Evolutionary conservation across 208 protist genomes (phyloP), one percentile per base, ranked within the genome.

Genomic region (Tetramitus jugosus): DNA sequence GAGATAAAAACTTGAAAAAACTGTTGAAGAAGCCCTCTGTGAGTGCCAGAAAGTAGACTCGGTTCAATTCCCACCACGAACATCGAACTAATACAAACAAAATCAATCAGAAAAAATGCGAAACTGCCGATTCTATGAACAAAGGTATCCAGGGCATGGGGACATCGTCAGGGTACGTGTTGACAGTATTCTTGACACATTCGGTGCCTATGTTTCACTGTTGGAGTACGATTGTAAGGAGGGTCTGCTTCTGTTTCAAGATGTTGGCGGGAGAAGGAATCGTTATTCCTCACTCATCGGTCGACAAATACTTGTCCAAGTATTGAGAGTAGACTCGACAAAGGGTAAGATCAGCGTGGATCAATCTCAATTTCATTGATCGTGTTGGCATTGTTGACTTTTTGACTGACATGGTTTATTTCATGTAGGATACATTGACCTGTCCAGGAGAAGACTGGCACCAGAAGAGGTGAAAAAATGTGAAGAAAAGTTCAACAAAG

Each of bases 201-300:
- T 92, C 17, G 94, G 92, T 46, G 92, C 92, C 31, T 89, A 94
- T 52, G 95, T 97, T 39, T 86, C 90, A 75, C 89, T 99, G 10
- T 83, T 99, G n/a, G 97, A 99, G 85, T 99, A 99, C 82, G 91
- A 97, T 80, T 96, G 98, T 84, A 93, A 93, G 31, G 97, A 99
- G 81, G 97, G 97, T 76, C 98, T 98, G 88, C 98, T 99, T 84
- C 90, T 98, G 10, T 92, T 96, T 69, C 96, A 93, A 31, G 97
- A 99, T 86, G 88, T 99, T 35, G 97, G 94, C 56, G 82, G 96
- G 42, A 86, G 93, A 68, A 94, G 97, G 83, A 98, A 99, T 82
- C 92, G 97, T 78, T 95, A 99, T 83, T 94, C 95, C 74, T 98
- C 98, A 84, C 84, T 98, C 26, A 97, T 99, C 71, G 97, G 96